Evolutionary conservation across 108 stramenopile genomes (phyloP).

Genomic region (Tribonema minus): DNA sequence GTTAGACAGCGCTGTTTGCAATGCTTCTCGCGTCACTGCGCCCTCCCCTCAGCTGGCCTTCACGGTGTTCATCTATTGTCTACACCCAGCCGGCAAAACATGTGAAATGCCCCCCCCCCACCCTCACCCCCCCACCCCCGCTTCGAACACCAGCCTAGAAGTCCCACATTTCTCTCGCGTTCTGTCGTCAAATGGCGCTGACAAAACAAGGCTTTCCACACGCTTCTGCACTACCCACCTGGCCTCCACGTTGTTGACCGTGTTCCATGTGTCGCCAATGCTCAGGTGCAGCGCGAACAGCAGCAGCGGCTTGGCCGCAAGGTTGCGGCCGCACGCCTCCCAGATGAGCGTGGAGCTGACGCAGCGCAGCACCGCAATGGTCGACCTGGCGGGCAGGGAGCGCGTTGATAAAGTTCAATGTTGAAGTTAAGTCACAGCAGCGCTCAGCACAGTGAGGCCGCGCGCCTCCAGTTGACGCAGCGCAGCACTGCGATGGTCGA

Average conservation of each 20-base stretch:
- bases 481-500: neutral
- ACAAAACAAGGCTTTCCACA: neutral
- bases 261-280: slow-evolving; percentile 89
- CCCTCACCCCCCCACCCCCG: too few relatives aligned
- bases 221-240: neutral
- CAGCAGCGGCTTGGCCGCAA: slow-evolving; percentile 49
- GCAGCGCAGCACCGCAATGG: slow-evolving; percentile 71
- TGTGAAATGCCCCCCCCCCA: too few relatives aligned
- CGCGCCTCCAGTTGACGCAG: neutral
- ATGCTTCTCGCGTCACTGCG: too few relatives aligned
- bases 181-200: too few relatives aligned
- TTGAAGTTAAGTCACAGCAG: neutral
- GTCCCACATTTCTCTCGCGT: too few relatives aligned
- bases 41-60: too few relatives aligned
- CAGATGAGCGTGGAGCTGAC: slow-evolving; percentile 63
- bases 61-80: too few relatives aligned
- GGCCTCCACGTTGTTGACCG: slow-evolving; percentile 83
- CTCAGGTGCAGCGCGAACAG: slow-evolving; percentile 74
- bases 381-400: neutral
- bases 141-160: too few relatives aligned
- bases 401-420: neutral
- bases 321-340: slow-evolving; percentile 44
- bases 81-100: too few relatives aligned
- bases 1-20: too few relatives aligned
- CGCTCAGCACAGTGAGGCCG: too few relatives aligned